Conservation (phyloP, 2,329 filamentous ascomycete species). For the Aspergillus niger region DNA sequence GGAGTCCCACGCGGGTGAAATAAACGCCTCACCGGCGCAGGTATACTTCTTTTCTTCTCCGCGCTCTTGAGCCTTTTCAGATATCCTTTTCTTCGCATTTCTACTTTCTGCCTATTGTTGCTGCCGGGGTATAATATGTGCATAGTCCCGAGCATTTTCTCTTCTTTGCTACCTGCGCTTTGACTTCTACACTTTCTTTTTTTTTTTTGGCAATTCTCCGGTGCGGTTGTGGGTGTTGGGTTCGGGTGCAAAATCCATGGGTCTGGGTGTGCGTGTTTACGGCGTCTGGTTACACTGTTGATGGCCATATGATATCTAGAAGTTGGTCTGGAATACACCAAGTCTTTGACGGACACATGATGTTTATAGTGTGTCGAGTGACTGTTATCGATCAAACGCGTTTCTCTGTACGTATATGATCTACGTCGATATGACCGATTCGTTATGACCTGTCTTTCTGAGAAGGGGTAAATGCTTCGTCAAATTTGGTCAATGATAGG, state of each 20-base stretch:
- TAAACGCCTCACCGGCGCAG: slow-evolving; percentile 13
- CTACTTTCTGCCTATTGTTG: slow-evolving; percentile 12
- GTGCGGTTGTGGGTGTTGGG: slow-evolving; percentile 18
- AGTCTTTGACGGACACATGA: slow-evolving; percentile 16
- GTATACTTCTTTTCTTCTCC: slow-evolving; percentile 6
- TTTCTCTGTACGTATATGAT: slow-evolving; percentile 27
- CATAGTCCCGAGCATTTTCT: slow-evolving; percentile 16
- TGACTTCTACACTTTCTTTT: slow-evolving; percentile 12
- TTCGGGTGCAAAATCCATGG: slow-evolving; percentile 26
- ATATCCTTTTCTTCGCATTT: slow-evolving; percentile 9
- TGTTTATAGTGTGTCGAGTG: slow-evolving; percentile 3
- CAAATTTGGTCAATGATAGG: too few species aligned
- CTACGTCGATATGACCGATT: slow-evolving; percentile 28
- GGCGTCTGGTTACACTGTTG: slow-evolving; percentile 31
- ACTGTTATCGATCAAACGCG: slow-evolving; percentile 9
- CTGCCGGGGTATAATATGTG: slow-evolving; percentile 21
- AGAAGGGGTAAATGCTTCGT: too few species aligned
- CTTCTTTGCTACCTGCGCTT: slow-evolving; percentile 22
- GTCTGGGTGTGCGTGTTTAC: slow-evolving; percentile 24
- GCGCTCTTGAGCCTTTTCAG: slow-evolving; percentile 14
- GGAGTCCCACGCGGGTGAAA: slow-evolving; percentile 37
- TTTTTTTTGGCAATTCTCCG: slow-evolving; percentile 18
- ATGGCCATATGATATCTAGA: slow-evolving; percentile 24
- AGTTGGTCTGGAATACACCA: slow-evolving; percentile 21
- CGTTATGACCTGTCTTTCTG: slow-evolving; percentile 13